Evolutionary conservation across 306 rosid genomes (phyloP), one percentile per base, ranked within the genome.

Genomic region (Medicago arabica): DNA sequence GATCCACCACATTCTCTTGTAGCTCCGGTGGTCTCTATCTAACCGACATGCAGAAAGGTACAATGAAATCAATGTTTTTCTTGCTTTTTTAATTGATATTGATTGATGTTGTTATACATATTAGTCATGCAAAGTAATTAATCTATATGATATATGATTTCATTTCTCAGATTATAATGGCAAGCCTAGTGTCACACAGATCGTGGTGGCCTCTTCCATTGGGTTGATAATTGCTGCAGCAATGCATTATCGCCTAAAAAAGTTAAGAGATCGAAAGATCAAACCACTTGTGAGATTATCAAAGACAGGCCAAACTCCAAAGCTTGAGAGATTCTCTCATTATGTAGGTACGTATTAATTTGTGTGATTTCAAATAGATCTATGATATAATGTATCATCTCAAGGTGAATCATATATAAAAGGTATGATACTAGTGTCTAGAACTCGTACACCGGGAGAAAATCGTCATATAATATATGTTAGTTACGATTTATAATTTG

Each of bases 261-360:
- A 55, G 57, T 65, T 63, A 5, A 82, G 85, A 66, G 82, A 82
- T 87, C 80, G 80, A 46, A 91, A 79, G 89, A 82, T 91, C 76
- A 83, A 82, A 1, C 98, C 98, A 9, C 87, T 85, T 64, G 36
- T 87, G 12, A 91, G 83, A 71, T 69, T 82, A 7, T 76, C 94
- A 3, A 78, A 81, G 39, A 70, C 86, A 7, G 77, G 83, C 12
- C 84, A 86, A 0, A 76, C 65, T 40, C 89, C 92, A 23, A 94
- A 84, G 83, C 89, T 88, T 10, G 98, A 94, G 78, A 87, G 92
- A 79, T 91, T 94, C 77, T 82, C 96, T 41, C 92, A 89, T 80
- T 94, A 94, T 69, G 98, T 94, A 87, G 97, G 98, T 88, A 58
- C 9, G 64, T 23, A 88, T 83, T 50, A 19, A 17, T 54, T 64